These are phyloP conservation scores for Sphaceloma murrayae DNA, from an alignment of 2,329 filamentous ascomycete genomes.

Conservation along the genomic window DNA sequence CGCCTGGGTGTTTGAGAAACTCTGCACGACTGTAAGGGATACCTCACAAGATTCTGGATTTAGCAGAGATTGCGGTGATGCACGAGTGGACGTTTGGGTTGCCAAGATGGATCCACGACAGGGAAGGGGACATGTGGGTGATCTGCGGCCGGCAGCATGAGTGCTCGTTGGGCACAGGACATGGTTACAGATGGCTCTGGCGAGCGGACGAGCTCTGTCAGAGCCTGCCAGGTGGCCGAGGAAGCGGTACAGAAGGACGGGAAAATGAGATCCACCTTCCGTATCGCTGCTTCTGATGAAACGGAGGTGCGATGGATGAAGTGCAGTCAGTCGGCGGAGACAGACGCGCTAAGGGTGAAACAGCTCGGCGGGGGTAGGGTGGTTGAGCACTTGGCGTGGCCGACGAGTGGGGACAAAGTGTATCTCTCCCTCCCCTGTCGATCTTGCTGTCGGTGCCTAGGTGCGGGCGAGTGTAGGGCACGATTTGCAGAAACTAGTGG, in stretches of 20 bases:
- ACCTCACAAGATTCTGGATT: conserved; percentile 2
- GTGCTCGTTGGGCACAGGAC: not conserved
- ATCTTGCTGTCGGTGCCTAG: not conserved
- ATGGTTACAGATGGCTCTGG: conserved; percentile 2
- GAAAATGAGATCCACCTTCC: conserved; percentile 9
- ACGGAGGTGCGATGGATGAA: conserved; percentile 9
- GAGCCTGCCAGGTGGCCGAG: too few relatives aligned
- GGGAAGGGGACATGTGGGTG: conserved; percentile 13
- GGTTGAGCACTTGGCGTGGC: not conserved
- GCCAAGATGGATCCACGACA: conserved; percentile 14
- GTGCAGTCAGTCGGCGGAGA: conserved; percentile 1
- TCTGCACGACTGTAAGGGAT: not conserved
- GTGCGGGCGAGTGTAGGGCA: too few relatives aligned
- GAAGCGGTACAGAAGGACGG: conserved; percentile 4
- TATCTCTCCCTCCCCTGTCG: not conserved
- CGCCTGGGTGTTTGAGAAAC: conserved; percentile 16
- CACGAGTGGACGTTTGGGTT: conserved; percentile 10
- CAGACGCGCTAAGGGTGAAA: conserved; percentile 7
- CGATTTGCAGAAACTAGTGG: too few relatives aligned
- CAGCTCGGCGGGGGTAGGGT: conserved; percentile 2
- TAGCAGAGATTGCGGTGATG: conserved; percentile 6
- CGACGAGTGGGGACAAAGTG: not conserved
- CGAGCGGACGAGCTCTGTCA: not conserved
- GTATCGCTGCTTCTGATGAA: conserved; percentile 7
- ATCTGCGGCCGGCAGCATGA: not conserved